Percentiles rank a stretch among this genome's conserved stretches.
Evolutionary conservation across 1,284 basidiomycete species (phyloP).

Genomic region (Wolfiporia cocos): DNA sequence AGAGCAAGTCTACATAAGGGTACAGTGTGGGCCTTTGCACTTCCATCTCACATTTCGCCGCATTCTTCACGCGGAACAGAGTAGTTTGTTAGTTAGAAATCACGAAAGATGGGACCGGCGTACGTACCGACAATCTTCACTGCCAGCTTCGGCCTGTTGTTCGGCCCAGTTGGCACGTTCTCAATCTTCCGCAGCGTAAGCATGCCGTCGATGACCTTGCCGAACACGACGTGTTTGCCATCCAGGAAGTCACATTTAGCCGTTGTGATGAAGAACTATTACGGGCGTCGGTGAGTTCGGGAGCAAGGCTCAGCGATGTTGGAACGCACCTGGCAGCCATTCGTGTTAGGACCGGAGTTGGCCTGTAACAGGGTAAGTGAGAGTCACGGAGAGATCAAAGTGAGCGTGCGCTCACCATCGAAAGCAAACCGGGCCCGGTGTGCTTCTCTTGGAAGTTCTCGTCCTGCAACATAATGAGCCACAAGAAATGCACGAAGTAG

Average conservation of each 20-base stretch:
- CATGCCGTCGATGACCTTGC: conserved; percentile 83
- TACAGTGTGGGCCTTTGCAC: no score
- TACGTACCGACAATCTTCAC: conserved; percentile 75
- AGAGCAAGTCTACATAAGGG: no score
- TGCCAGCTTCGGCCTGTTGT: conserved; percentile 78
- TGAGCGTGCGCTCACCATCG: conserved; percentile 55
- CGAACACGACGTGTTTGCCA: conserved; percentile 87
- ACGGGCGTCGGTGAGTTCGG: neutral
- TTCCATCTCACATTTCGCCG: conserved; percentile 46
- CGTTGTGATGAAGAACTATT: conserved; percentile 94
- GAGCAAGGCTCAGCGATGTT: neutral
- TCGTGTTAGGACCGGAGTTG: conserved; percentile 89
- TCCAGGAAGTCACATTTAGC: conserved; percentile 91
- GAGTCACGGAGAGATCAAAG: conserved; percentile 1
- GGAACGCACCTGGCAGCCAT: conserved; percentile 77
- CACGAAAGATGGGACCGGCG: no score
- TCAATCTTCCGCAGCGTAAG: conserved; percentile 92
- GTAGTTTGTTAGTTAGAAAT: neutral
- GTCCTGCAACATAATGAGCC: conserved; percentile 46
- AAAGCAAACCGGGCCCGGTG: conserved; percentile 74
- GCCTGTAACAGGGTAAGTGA: conserved; percentile 45
- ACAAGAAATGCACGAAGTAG: no score
- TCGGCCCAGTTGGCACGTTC: conserved; percentile 86
- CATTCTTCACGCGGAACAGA: conserved; percentile 34
- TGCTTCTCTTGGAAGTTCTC: conserved; percentile 96